A percentile compares a stretch with the other conserved stretches of the same genome.
phyloP scores from a whole-genome alignment of 495 filamentous ascomycete genomes.

The Hypoxylon cercidicola region DNA sequence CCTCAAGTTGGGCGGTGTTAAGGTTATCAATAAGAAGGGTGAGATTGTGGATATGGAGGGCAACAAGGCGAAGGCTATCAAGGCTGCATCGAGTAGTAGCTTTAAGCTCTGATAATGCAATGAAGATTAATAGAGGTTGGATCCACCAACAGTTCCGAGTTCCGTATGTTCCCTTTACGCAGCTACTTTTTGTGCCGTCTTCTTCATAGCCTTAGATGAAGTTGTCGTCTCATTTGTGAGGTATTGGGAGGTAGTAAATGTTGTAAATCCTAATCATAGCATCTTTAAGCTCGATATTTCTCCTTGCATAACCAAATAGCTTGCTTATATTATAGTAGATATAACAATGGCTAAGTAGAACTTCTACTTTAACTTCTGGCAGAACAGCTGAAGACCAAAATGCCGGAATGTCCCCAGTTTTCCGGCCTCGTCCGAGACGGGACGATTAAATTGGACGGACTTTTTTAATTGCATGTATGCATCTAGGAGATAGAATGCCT shows the following conservation, averaged over 20 bases:
- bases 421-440: conserved; percentile 5
- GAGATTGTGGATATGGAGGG: conserved; percentile 86
- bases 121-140: conserved; percentile 16
- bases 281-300: too few species aligned
- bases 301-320: too few species aligned
- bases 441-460: neutral
- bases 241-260: too few species aligned
- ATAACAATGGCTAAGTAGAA: too few species aligned
- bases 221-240: too few species aligned
- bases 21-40: conserved; percentile 90
- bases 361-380: neutral
- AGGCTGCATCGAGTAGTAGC: conserved; percentile 56
- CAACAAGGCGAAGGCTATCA: conserved; percentile 66
- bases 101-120: conserved; percentile 64
- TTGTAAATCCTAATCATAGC: too few species aligned
- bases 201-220: too few species aligned
- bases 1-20: conserved; percentile 89
- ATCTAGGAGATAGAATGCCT: too few species aligned
- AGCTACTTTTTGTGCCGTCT: neutral
- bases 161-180: neutral
- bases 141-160: neutral
- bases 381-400: neutral
- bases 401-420: conserved; percentile 14
- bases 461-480: too few species aligned
- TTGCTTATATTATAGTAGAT: too few species aligned